These are phyloP conservation scores for Panicum hallii DNA, from an alignment of 202 grass and related monocot species.

Conservation along the genomic window DNA sequence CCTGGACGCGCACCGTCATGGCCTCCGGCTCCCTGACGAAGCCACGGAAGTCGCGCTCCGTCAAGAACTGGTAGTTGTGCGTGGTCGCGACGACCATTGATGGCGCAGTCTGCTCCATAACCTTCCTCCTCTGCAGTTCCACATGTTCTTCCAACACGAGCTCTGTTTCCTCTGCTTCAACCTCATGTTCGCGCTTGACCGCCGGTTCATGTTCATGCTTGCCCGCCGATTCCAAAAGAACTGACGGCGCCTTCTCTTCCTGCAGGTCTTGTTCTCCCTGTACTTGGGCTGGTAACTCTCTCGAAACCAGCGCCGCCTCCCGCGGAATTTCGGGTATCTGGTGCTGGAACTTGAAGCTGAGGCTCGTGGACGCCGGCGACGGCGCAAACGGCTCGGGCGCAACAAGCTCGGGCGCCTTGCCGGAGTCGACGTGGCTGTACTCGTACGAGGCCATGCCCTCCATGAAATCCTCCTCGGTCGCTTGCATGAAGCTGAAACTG, in stretches of 20 bases:
- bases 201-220: not conserved
- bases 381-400: not conserved
- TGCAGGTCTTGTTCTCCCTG: not conserved
- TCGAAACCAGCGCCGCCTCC: not conserved
- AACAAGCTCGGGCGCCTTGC: not conserved
- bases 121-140: slow-evolving; percentile 15
- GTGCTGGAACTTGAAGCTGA: slow-evolving; percentile 76
- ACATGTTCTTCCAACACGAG: not conserved
- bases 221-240: not conserved
- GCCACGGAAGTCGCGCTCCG: slow-evolving; percentile 73
- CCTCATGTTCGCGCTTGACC: too few relatives aligned
- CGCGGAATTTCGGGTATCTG: slow-evolving; percentile 50
- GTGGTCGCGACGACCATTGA: slow-evolving; percentile 47
- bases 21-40: slow-evolving; percentile 69
- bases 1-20: slow-evolving; percentile 66
- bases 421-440: not conserved
- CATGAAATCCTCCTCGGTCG: slow-evolving; percentile 54
- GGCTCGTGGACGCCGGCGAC: slow-evolving; percentile 31
- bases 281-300: not conserved
- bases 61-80: slow-evolving; percentile 68
- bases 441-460: slow-evolving; percentile 28
- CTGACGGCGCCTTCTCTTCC: slow-evolving; percentile 30
- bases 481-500: slow-evolving; percentile 60
- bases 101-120: not conserved
- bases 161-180: slow-evolving; percentile 37